These are phyloP conservation scores for Amoebophrya sp. DNA, from an alignment of 169 alveolate species.

Conservation along the genomic window DNA sequence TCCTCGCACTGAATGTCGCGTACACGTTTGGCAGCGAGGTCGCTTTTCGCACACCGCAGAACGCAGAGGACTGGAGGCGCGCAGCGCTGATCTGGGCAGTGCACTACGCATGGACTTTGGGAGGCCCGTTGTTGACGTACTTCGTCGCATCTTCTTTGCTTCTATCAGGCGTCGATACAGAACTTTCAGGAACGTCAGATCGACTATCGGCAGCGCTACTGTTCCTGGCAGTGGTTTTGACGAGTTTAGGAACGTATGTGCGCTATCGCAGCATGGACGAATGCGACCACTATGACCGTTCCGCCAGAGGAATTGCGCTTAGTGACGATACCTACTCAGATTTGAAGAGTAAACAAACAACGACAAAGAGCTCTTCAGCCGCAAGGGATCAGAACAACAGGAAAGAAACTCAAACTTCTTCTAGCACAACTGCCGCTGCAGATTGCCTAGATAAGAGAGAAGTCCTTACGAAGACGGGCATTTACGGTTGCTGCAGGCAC, in stretches of 20 bases:
- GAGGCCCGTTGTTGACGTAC: neutral
- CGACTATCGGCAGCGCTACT: neutral
- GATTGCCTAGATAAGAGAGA: too few species aligned
- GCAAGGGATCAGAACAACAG: too few species aligned
- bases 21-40: neutral
- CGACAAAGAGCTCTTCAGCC: too few species aligned
- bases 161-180: neutral
- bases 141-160: neutral
- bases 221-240: neutral
- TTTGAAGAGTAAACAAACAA: too few species aligned
- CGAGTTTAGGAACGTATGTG: neutral
- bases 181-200: too few species aligned
- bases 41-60: neutral
- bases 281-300: slow-evolving; percentile 5
- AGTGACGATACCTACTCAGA: too few species aligned
- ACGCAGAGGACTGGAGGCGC: neutral
- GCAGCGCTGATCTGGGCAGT: neutral
- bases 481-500: neutral
- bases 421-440: too few species aligned
- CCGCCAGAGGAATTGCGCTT: neutral
- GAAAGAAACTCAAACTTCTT: too few species aligned
- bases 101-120: neutral
- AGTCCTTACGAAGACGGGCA: neutral
- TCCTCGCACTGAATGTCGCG: neutral
- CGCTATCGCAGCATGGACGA: slow-evolving; percentile 1